Percentiles rank a stretch among this genome's conserved stretches.
Conservation (phyloP, 257 asterid genomes). For the Mitragyna speciosa region DNA sequence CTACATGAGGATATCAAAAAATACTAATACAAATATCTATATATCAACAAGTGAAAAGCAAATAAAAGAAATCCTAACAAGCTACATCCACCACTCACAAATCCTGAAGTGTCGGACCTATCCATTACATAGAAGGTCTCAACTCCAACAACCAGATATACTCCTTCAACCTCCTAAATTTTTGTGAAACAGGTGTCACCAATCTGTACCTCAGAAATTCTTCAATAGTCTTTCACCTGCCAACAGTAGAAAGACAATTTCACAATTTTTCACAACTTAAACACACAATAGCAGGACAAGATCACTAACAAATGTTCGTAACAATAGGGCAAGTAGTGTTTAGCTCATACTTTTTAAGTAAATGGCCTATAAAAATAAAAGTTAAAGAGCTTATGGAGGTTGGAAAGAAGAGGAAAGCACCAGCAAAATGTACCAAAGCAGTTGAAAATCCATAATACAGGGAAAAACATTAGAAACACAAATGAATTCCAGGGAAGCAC, state of each 20-base stretch:
- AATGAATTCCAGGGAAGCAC: neutral
- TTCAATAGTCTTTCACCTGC: slow-evolving; percentile 42
- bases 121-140: slow-evolving; percentile 50
- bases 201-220: slow-evolving; percentile 25
- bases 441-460: neutral
- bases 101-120: slow-evolving; percentile 79
- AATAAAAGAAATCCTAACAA: slow-evolving; percentile 35
- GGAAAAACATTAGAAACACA: neutral
- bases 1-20: slow-evolving; percentile 22
- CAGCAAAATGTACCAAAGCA: neutral
- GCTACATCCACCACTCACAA: slow-evolving; percentile 79
- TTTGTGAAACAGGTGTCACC: slow-evolving; percentile 9
- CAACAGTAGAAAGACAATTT: slow-evolving; percentile 12
- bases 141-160: neutral
- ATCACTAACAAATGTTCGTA: neutral
- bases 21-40: slow-evolving; percentile 30
- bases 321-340: neutral
- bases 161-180: slow-evolving; percentile 8
- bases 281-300: neutral
- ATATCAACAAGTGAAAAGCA: slow-evolving; percentile 40
- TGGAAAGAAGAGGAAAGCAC: neutral
- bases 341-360: neutral
- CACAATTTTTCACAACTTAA: slow-evolving; percentile 5
- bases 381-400: neutral
- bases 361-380: neutral